Percentiles rank a stretch among this genome's conserved stretches.
Evolutionary conservation across 164 flowering plant species (phyloP).

Genomic region (Piper longum): DNA sequence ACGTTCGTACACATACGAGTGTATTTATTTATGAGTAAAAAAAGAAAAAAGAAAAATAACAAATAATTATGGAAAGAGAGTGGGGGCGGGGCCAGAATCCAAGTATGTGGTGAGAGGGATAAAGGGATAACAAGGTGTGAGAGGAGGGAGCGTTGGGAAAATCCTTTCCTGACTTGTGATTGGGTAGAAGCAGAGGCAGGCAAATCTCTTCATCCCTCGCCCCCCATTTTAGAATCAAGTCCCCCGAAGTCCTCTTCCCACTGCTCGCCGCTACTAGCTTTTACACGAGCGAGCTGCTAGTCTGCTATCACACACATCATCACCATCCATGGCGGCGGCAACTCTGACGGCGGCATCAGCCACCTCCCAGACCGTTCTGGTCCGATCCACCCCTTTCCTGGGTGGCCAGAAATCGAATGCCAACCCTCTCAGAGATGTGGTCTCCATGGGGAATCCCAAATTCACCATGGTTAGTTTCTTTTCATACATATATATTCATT

Average conservation of each 20-base stretch:
- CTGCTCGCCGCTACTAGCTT: not conserved
- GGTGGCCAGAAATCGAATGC: slow-evolving; percentile 39
- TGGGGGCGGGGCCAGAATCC: too few species aligned
- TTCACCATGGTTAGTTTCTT: slow-evolving; percentile 48
- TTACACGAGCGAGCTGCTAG: not conserved
- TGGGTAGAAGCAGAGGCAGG: not conserved
- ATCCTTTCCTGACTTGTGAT: not conserved
- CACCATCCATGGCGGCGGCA: slow-evolving; percentile 13
- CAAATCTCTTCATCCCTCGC: not conserved
- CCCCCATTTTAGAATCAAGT: not conserved
- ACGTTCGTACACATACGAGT: too few species aligned
- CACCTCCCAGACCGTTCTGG: slow-evolving; percentile 44
- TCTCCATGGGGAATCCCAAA: slow-evolving; percentile 47
- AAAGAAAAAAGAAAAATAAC: too few species aligned
- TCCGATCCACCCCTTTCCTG: slow-evolving; percentile 49
- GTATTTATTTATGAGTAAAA: too few species aligned
- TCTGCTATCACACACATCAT: not conserved
- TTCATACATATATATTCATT: too few species aligned
- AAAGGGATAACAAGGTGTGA: not conserved
- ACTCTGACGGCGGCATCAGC: slow-evolving; percentile 45
- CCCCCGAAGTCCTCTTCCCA: not conserved
- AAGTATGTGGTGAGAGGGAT: not conserved
- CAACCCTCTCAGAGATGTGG: slow-evolving; percentile 59
- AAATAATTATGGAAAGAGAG: too few species aligned
- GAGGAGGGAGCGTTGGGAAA: not conserved